phyloP scores from a whole-genome alignment of 2,329 filamentous ascomycete genomes.

The Akanthomyces lecanii region DNA sequence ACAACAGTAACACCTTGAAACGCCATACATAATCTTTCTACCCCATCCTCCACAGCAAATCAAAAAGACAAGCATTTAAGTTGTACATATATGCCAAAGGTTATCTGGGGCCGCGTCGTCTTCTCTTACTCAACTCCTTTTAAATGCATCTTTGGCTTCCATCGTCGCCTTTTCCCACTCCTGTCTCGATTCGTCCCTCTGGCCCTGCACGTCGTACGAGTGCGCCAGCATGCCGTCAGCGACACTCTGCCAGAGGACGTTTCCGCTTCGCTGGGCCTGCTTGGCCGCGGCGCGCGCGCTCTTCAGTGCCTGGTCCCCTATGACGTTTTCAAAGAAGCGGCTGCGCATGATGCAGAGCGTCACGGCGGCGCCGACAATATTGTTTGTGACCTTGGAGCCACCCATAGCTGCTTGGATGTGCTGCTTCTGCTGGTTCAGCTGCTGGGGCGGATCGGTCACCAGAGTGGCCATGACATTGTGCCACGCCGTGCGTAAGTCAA shows the following conservation, averaged over 20 bases:
- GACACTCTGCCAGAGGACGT: conserved; percentile 74
- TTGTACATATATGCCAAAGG: conserved; percentile 24
- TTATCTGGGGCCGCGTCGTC: background rate
- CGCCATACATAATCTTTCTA: background rate
- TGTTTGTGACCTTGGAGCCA: conserved; percentile 64
- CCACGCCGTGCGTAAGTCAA: conserved; percentile 73
- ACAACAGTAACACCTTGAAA: conserved; percentile 12
- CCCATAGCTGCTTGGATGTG: conserved; percentile 70
- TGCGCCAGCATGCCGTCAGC: conserved; percentile 74
- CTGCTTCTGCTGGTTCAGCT: conserved; percentile 73
- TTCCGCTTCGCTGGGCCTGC: conserved; percentile 66
- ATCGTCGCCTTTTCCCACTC: conserved; percentile 40
- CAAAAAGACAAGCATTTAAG: conserved; percentile 16
- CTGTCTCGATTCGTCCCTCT: conserved; percentile 40
- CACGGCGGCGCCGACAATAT: conserved; percentile 77
- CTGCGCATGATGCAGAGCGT: conserved; percentile 81
- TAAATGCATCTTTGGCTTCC: conserved; percentile 41
- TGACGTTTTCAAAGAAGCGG: conserved; percentile 75
- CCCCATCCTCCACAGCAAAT: background rate
- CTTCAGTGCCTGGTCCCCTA: conserved; percentile 76
- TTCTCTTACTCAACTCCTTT: conserved; percentile 27
- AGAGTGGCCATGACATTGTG: conserved; percentile 69
- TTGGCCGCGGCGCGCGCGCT: conserved; percentile 65
- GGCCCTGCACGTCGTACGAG: conserved; percentile 69
- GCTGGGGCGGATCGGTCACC: conserved; percentile 54